Percentiles rank a stretch among this genome's conserved stretches.
Evolutionary conservation across 768 basidiomycete genomes (phyloP).

Genomic region (Lanmaoa pseudosensibilis): DNA sequence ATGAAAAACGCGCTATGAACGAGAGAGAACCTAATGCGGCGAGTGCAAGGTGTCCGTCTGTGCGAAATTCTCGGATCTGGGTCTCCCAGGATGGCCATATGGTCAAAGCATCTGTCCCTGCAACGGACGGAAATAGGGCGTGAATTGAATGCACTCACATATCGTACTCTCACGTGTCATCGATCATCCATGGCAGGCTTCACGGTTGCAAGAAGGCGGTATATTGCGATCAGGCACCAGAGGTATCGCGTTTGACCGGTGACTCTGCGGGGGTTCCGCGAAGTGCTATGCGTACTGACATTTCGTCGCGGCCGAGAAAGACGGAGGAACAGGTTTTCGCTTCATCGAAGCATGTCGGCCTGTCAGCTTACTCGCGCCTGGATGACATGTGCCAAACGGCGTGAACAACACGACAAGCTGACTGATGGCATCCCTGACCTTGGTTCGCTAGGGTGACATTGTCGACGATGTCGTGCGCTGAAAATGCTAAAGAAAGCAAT

Average conservation of each 20-base stretch:
- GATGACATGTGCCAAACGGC: neutral
- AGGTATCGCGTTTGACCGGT: neutral
- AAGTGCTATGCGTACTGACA: neutral
- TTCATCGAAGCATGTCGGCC: neutral
- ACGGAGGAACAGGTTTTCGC: neutral
- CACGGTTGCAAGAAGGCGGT: neutral
- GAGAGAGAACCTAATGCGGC: too few species aligned
- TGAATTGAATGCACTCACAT: neutral
- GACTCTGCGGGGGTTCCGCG: neutral
- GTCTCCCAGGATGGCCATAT: neutral
- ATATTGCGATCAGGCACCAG: neutral
- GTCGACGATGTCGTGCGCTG: neutral
- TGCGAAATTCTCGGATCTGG: neutral
- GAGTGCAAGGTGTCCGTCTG: neutral
- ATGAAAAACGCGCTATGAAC: neutral
- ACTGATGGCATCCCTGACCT: neutral
- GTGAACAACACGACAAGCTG: neutral
- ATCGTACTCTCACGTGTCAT: neutral
- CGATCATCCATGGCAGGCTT: too few species aligned
- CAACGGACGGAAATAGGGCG: neutral
- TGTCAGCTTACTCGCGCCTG: neutral
- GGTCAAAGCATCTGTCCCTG: neutral
- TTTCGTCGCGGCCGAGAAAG: neutral
- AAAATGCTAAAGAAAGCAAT: neutral
- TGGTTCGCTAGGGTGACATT: neutral